Percentiles rank a stretch among this genome's conserved stretches.
These are phyloP conservation scores for Trametes elegans DNA, from an alignment of 768 basidiomycete species.

Conservation along the genomic window DNA sequence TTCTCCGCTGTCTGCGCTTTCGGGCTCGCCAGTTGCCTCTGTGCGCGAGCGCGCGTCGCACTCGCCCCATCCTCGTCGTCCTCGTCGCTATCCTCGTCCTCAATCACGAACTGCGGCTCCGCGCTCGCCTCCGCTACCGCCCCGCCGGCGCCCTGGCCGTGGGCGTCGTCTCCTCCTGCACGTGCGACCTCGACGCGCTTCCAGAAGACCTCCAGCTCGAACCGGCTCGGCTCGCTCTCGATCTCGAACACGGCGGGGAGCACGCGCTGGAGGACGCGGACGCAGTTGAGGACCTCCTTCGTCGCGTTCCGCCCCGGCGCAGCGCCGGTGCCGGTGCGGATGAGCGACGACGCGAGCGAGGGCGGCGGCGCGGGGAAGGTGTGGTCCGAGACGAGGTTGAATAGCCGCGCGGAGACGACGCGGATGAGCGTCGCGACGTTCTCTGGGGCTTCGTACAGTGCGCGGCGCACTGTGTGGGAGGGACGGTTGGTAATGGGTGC, in stretches of 20 bases:
- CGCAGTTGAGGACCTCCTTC: slow-evolving; percentile 86
- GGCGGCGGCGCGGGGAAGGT: slow-evolving; percentile 66
- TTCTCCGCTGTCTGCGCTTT: slow-evolving; percentile 23
- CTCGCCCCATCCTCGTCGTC: slow-evolving; percentile 19
- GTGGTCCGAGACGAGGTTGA: slow-evolving; percentile 74
- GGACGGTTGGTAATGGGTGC: not conserved
- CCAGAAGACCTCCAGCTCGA: slow-evolving; percentile 86
- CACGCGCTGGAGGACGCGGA: slow-evolving; percentile 87
- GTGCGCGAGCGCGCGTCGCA: slow-evolving; percentile 1
- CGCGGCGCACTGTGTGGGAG: slow-evolving; percentile 64
- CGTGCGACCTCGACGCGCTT: slow-evolving; percentile 49
- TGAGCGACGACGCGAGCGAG: slow-evolving; percentile 67
- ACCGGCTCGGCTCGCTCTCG: slow-evolving; percentile 65
- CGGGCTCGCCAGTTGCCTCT: slow-evolving; percentile 18
- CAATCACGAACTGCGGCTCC: slow-evolving; percentile 81
- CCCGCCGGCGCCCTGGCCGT: slow-evolving; percentile 21
- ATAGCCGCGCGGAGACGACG: slow-evolving; percentile 65
- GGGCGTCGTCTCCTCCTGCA: slow-evolving; percentile 31
- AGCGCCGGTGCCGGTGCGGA: slow-evolving; percentile 51
- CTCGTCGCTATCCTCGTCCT: slow-evolving; percentile 64
- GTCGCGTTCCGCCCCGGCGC: slow-evolving; percentile 61
- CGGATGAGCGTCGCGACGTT: slow-evolving; percentile 83
- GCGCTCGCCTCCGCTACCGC: slow-evolving; percentile 18
- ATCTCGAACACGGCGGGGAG: slow-evolving; percentile 87
- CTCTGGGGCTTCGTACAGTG: slow-evolving; percentile 78